Evolutionary conservation across 140 eudicot genomes (phyloP).

Genomic region (Ambrosia hybrid): DNA sequence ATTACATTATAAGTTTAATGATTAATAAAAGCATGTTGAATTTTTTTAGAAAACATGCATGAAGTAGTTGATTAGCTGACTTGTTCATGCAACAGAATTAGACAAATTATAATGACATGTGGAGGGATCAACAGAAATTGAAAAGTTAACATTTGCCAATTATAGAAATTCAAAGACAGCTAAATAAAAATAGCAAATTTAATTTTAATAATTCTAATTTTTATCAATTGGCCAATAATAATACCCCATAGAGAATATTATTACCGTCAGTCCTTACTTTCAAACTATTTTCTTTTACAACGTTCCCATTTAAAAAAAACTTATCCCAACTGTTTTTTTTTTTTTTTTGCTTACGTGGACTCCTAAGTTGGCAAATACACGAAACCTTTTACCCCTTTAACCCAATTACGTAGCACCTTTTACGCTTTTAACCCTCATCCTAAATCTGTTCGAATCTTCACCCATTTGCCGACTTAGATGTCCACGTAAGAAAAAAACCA

Average conservation of each 20-base stretch:
- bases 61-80: constrained; percentile 17
- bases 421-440: no score
- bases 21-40: background rate
- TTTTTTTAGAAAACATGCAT: constrained; percentile 6
- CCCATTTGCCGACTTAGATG: no score
- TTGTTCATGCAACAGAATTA: constrained; percentile 22
- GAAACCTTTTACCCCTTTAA: no score
- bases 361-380: no score
- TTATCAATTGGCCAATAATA: no score
- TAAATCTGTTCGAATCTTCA: no score
- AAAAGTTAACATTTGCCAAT: background rate
- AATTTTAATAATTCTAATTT: background rate
- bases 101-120: constrained; percentile 20
- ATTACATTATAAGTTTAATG: constrained; percentile 11
- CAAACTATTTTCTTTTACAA: background rate
- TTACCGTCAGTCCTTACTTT: no score
- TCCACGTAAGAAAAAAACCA: no score
- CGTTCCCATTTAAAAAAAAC: background rate
- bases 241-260: no score
- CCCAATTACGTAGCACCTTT: no score
- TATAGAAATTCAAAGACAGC: constrained; percentile 22
- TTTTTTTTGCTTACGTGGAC: no score
- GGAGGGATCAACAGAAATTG: constrained; percentile 8
- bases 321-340: background rate
- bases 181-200: background rate